Base-by-base conservation (phyloP, 257 asterid genomes). In the Coffea canephora region DNA sequence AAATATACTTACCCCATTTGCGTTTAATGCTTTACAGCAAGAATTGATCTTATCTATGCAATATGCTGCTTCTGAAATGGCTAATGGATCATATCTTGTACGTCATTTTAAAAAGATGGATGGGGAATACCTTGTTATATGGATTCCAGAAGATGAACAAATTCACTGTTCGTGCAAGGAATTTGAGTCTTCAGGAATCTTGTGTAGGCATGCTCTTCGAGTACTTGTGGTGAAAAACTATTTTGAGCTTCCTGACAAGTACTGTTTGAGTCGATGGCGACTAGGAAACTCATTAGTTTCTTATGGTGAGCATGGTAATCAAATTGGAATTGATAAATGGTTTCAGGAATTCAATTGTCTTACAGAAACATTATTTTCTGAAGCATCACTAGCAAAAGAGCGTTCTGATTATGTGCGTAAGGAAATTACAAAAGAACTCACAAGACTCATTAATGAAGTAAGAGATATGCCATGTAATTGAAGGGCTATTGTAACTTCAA, bases 171-270 rank as follows among this genome's bases (percentile, higher is more conserved):
- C 91, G 46, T 91, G 93, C 83, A 90, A 88, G 86, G 91, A 87
- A 76, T 91, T 90, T 77, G 96, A 91, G 88, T 83, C 94, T 23
- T 82, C 89, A 4, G 93, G 96, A 71, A 86, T 82, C 82, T 84
- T 91, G 79, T 91, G 96, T 84, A 86, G 93, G 87, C 96, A 91
- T 82, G 96, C 93, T 55, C 85, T 89, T 77, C 88, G 97, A 12
- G 91, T 91, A 36, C 85, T 91, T 69, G 64, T 89, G 34, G 68
- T 84, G 77, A 89, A 90, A 86, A 91, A 90, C 86, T 89, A 87
- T 83, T 91, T 91, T 79, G 92, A 89, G 69, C 85, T 91, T 78
- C 97, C 93, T 8, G 90, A 88, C 76, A 91, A 85, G 79, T 89
- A 89, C 81, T 75, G 84, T 74, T 78, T 87, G 89, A 79, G 79